These are phyloP conservation scores for Crithidia fasciculata DNA, from an alignment of 208 protist species.

Conservation along the genomic window DNA sequence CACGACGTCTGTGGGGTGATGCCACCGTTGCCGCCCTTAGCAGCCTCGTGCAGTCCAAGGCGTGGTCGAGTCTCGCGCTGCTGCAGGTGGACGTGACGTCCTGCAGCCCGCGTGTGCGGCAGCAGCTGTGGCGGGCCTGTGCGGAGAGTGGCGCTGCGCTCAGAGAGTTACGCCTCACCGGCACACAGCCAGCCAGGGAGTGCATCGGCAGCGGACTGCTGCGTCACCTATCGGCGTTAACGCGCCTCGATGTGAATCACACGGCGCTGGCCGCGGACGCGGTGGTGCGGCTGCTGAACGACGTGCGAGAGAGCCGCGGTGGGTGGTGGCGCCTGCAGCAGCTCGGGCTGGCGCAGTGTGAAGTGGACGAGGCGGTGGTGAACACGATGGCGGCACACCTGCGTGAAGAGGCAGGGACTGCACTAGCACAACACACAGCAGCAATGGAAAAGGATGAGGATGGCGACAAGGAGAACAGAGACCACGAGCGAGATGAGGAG, in stretches of 20 bases:
- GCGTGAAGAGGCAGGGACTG: background rate
- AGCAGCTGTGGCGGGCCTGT: conserved; percentile 32
- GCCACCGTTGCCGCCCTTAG: conserved; percentile 28
- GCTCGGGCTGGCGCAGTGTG: conserved; percentile 62
- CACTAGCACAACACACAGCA: background rate
- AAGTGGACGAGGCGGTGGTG: conserved; percentile 46
- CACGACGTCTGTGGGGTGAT: conserved; percentile 35
- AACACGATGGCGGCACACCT: conserved; percentile 29
- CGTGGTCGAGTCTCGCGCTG: conserved; percentile 34
- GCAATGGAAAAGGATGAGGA: background rate
- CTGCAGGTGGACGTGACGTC: conserved; percentile 37
- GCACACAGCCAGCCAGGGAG: conserved; percentile 35
- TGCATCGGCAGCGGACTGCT: conserved; percentile 26
- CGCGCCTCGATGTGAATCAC: conserved; percentile 49
- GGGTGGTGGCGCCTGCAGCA: conserved; percentile 62
- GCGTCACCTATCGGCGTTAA: conserved; percentile 23
- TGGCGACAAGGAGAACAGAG: conserved; percentile 14
- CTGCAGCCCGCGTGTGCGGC: conserved; percentile 28
- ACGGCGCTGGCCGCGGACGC: conserved; percentile 41
- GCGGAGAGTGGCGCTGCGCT: conserved; percentile 26
- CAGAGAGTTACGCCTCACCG: conserved; percentile 43
- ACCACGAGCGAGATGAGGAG: conserved; percentile 8
- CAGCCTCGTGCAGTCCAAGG: conserved; percentile 28
- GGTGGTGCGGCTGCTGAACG: conserved; percentile 34
- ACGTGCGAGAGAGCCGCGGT: conserved; percentile 39